Evolutionary conservation across 2,329 filamentous ascomycete species (phyloP), one percentile per base, ranked within the genome.

Genomic region (Aspergillus sp.): DNA sequence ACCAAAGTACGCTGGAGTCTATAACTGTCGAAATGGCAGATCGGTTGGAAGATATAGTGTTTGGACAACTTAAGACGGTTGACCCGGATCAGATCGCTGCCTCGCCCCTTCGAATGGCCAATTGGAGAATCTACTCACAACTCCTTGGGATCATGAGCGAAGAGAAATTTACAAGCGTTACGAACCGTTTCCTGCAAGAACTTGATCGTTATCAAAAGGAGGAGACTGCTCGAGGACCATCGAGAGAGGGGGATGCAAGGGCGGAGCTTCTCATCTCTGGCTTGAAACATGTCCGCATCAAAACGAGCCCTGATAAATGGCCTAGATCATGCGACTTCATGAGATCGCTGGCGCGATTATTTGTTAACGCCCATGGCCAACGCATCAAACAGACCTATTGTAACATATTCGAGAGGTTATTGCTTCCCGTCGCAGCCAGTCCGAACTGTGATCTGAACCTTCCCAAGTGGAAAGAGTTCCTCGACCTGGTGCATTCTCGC

Each of bases 71-170:
- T 9, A 96, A 93, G 69, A 90, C 89, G 46, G 89, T 92, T 7
- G 93, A 98, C 60, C 87, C 90, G 0, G 91, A 96, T 7, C 87
- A 93, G 68, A 81, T 88, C 8, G 69, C 75, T 11, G 72, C 72
- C 3, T 96, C 92, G 0, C 87, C 90, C 0, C 80, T 98, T 23
- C 91, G 92, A 64, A 86, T 95, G 75, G 90, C 95, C 14, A 99
- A 99, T 68, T 99, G 93, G 93, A 90, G 91, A 58, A 86, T 99
- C 3, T 97, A 97, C 72, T 89, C 91, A 19, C 90, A 96, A 68
- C 80, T 99, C 3, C 84, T 99, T 1, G 95, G 96, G n/a, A 89
- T 93, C 40, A 96, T 99, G 90, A 97, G 95, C 75, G 89, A 90
- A 45, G 88, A 95, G 63, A 93, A 96, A 70, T 98, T 99, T 72